Evolutionary conservation across 2,329 filamentous ascomycete species (phyloP), one percentile per base, ranked within the genome.

Genomic region (Colletotrichum echinochloae): DNA sequence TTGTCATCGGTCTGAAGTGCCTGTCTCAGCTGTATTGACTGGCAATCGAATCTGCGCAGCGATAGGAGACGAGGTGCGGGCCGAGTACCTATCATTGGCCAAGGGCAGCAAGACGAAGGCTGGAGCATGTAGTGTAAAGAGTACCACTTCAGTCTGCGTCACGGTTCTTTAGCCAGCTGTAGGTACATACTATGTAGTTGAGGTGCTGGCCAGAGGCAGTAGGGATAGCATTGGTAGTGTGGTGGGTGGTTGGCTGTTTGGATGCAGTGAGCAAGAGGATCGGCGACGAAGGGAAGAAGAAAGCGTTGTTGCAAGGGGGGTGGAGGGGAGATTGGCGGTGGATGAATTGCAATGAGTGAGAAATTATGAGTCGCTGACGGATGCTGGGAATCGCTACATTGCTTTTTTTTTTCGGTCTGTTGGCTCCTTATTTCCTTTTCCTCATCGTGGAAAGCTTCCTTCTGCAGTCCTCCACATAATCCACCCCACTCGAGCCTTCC

Each of bases 11-110:
- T 70, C 63, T 57, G 23, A 51, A 67, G 46, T 52, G 64, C 39
- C 56, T 70, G 67, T 70, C 67, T 70, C 67, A 70, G 64, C 56
- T 67, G 57, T 46, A 37, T 54, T 46, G 68, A 63, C 68, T 67
- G 46, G 52, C 68, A 65, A 63, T 70, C 39, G 68, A 59, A 20
- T 63, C 52, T 63, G 23, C 46, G 44, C 35, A 5, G 48, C 48
- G 26, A 62, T 28, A 39, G 44, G 35, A 39, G 33, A 39, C 18
- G 60, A 12, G 35, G 48, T 41, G 26, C 23, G 26, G 60, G 11
- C 35, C 26, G 35, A 39, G 48, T 23, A 44, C 18, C 8, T 18
- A 18, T 30, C 20, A 62, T 62, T 46, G 48, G 48, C 26, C 59
- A 51, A 61, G 30, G 49, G 41, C 23, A 60, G 41, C 23, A 33